Evolutionary conservation across 176 grass and related monocot species (phyloP).

Genomic region (Chrysopogon serrulatus): DNA sequence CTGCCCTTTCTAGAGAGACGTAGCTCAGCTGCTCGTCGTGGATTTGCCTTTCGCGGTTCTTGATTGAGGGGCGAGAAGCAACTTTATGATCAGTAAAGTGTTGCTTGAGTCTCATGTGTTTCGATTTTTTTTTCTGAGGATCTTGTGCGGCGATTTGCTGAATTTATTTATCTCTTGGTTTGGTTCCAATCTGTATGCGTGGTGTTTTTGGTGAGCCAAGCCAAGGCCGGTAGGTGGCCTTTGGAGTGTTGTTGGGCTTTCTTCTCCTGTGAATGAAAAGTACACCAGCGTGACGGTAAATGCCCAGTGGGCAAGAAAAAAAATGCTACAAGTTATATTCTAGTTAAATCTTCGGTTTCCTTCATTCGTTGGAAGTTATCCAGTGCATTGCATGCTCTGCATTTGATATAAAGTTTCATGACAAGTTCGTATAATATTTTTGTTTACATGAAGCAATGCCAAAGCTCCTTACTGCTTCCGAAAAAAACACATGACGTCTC

Average conservation of each 20-base stretch:
- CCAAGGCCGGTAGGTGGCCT: neutral
- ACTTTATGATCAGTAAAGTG: neutral
- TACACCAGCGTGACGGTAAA: neutral
- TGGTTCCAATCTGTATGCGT: neutral
- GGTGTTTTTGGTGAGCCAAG: neutral
- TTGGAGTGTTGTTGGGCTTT: neutral
- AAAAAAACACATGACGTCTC: neutral
- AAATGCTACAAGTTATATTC: neutral
- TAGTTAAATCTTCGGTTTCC: neutral
- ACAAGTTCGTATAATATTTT: neutral
- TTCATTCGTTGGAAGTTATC: neutral
- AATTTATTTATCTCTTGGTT: neutral
- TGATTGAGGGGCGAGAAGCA: neutral
- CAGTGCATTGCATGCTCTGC: neutral
- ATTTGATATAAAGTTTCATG: neutral
- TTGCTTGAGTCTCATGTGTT: neutral
- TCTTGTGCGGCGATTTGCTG: neutral
- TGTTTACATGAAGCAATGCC: neutral
- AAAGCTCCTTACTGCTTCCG: neutral
- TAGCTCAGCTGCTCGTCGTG: neutral
- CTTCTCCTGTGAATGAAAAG: neutral
- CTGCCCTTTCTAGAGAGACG: neutral
- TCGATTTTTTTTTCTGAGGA: neutral
- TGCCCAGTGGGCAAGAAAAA: neutral
- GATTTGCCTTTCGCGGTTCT: slow-evolving; percentile 3